phyloP scores from a whole-genome alignment of 768 basidiomycete species.

The Jaapia argillacea region DNA sequence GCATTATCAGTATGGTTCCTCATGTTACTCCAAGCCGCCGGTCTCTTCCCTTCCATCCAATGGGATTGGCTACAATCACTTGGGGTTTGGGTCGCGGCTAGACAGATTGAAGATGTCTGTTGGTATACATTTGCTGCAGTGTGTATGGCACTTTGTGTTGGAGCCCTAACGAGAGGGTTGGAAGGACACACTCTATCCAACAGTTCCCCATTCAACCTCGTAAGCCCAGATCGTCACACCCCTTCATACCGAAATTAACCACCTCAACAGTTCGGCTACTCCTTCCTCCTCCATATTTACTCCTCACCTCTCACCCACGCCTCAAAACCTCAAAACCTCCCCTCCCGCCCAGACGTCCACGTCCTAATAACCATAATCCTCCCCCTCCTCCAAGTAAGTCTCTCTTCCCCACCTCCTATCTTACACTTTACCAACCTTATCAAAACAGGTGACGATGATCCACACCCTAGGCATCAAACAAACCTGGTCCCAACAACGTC shows the following conservation, averaged over 20 bases:
- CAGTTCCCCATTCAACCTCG: constrained; percentile 63
- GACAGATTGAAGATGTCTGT: constrained; percentile 54
- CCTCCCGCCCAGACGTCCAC: constrained; percentile 64
- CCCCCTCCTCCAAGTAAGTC: constrained; percentile 58
- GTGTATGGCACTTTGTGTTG: constrained; percentile 53
- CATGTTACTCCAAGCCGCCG: constrained; percentile 47
- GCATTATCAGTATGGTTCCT: constrained; percentile 48
- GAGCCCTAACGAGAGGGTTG: constrained; percentile 56
- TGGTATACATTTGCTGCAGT: constrained; percentile 68
- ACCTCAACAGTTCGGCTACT: constrained; percentile 53
- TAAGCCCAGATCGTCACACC: constrained; percentile 24
- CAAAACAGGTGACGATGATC: constrained; percentile 51
- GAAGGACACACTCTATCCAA: constrained; percentile 46
- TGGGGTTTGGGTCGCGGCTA: constrained; percentile 33
- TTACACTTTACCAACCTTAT: neutral
- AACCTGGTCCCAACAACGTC: constrained; percentile 53
- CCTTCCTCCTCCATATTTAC: constrained; percentile 68
- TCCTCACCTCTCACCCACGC: constrained; percentile 52
- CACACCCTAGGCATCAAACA: constrained; percentile 60
- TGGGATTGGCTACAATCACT: constrained; percentile 24
- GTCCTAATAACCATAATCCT: constrained; percentile 63
- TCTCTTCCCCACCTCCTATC: too few species aligned
- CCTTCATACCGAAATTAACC: constrained; percentile 3
- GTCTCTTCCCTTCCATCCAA: constrained; percentile 25
- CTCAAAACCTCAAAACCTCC: constrained; percentile 29